Evolutionary conservation across 129 eudicot genomes (phyloP).

Genomic region (Saussurea involucrata): DNA sequence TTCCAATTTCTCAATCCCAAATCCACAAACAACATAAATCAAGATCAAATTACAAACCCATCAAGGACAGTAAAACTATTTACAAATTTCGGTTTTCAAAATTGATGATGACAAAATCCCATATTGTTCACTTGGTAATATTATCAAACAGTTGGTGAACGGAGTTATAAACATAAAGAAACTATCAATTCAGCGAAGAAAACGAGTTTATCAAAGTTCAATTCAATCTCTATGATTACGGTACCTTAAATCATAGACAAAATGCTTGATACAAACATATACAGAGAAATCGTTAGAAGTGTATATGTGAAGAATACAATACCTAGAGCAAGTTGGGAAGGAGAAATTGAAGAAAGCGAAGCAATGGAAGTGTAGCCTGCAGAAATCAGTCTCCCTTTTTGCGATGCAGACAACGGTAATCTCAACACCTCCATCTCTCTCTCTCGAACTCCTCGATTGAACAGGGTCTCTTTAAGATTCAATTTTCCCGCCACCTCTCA

Average conservation of each 20-base stretch:
- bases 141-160: conserved; percentile 35
- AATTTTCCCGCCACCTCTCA: conserved; percentile 8
- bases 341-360: conserved; percentile 53
- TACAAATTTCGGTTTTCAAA: background rate
- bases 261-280: background rate
- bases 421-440: conserved; percentile 57
- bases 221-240: background rate
- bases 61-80: background rate
- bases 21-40: conserved; percentile 6
- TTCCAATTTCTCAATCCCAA: background rate
- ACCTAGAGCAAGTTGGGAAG: conserved; percentile 63
- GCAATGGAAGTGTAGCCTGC: conserved; percentile 81
- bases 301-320: background rate
- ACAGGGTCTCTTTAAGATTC: background rate
- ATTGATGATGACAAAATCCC: background rate
- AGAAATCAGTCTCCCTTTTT: conserved; percentile 64
- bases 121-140: background rate
- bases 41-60: background rate
- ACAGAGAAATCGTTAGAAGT: background rate
- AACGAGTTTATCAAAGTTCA: background rate
- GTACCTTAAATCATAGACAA: background rate
- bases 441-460: conserved; percentile 4
- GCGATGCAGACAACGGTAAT: conserved; percentile 58
- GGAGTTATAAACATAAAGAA: background rate
- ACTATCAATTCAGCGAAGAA: background rate